phyloP scores from a whole-genome alignment of 257 asterid species.

The Nicotiana paniculata region DNA sequence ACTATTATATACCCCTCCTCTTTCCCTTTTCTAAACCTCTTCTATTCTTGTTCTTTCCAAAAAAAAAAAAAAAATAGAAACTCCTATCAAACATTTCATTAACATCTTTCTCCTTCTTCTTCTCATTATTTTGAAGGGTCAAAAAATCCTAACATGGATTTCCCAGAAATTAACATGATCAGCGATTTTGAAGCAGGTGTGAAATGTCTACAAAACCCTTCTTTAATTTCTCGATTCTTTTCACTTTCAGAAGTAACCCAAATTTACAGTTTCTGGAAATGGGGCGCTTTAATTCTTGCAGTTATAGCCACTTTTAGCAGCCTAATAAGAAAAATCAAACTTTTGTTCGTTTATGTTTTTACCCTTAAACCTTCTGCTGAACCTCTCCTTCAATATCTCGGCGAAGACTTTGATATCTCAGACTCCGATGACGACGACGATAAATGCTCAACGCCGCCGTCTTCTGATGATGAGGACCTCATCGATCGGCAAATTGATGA shows the following conservation, averaged over 20 bases:
- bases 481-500: slow-evolving; percentile 19
- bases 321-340: slow-evolving; percentile 45
- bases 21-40: neutral
- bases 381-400: slow-evolving; percentile 24
- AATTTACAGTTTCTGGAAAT: slow-evolving; percentile 56
- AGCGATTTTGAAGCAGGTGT: slow-evolving; percentile 72
- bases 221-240: slow-evolving; percentile 37
- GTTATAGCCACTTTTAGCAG: slow-evolving; percentile 68
- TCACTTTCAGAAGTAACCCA: slow-evolving; percentile 20
- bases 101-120: neutral
- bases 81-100: neutral
- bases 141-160: neutral
- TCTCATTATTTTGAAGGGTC: neutral
- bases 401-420: slow-evolving; percentile 44
- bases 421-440: slow-evolving; percentile 35
- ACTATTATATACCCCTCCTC: slow-evolving; percentile 3
- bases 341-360: slow-evolving; percentile 40
- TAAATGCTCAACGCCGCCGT: slow-evolving; percentile 17
- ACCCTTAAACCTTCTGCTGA: slow-evolving; percentile 38
- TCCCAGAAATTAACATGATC: slow-evolving; percentile 36
- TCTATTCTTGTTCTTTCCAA: neutral
- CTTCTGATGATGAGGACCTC: slow-evolving; percentile 33
- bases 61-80: neutral
- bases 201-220: slow-evolving; percentile 67
- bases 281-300: slow-evolving; percentile 82